These are phyloP conservation scores for Hapsidospora chrysogenum DNA, from an alignment of 495 filamentous ascomycete genomes.

Conservation along the genomic window DNA sequence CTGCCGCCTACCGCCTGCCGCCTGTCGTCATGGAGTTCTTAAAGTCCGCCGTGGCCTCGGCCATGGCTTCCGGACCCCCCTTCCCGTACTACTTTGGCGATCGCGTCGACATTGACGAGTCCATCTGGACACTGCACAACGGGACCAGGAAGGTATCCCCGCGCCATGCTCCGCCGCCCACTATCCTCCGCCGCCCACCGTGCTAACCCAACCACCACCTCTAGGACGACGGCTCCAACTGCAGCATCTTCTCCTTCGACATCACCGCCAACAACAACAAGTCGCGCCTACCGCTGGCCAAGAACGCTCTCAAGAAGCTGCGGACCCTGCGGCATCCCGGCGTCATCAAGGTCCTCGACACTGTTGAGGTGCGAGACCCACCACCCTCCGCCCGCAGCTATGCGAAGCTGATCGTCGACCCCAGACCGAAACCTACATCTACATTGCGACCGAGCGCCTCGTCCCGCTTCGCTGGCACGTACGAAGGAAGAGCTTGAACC, in stretches of 20 bases:
- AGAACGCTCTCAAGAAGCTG: conserved; percentile 81
- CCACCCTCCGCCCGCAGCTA: not conserved
- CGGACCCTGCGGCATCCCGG: conserved; percentile 87
- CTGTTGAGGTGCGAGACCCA: conserved; percentile 57
- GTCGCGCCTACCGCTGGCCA: conserved; percentile 66
- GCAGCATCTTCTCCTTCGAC: conserved; percentile 95
- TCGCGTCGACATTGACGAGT: conserved; percentile 69
- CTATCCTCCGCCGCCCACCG: not conserved
- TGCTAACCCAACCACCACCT: conserved; percentile 2
- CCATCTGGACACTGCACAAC: conserved; percentile 86
- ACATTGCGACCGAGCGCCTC: conserved; percentile 86
- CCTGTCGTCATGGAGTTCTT: conserved; percentile 68
- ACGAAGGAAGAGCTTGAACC: conserved; percentile 62
- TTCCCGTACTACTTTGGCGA: conserved; percentile 90
- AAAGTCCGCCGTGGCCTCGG: conserved; percentile 91
- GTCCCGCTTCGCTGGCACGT: conserved; percentile 74
- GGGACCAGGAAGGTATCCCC: conserved; percentile 82
- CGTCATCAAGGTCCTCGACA: conserved; percentile 82
- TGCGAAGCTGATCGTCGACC: conserved; percentile 3
- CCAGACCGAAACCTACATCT: conserved; percentile 80
- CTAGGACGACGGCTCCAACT: conserved; percentile 81
- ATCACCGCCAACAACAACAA: conserved; percentile 52
- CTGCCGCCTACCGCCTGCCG: not conserved
- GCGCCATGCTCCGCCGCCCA: no score
- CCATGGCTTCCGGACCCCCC: conserved; percentile 83